Evolutionary conservation across 768 basidiomycete genomes (phyloP).

Genomic region (Dacryopinax spathularia): DNA sequence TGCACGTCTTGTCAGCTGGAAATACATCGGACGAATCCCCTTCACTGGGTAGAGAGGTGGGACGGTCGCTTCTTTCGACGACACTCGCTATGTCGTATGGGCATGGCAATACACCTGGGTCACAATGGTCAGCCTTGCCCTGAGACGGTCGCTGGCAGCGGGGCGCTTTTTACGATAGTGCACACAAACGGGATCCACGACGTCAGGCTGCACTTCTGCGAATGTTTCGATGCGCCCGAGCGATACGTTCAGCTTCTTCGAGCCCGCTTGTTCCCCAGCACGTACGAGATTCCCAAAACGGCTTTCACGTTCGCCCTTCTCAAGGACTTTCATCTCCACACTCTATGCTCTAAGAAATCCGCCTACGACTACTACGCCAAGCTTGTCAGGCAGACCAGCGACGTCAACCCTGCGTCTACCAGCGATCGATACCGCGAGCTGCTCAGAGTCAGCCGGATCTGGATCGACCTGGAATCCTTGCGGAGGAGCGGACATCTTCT

Average conservation of each 20-base stretch:
- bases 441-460: neutral
- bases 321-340: conserved; percentile 8
- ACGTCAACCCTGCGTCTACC: neutral
- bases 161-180: neutral
- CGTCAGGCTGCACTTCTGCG: neutral
- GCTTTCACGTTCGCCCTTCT: conserved; percentile 3
- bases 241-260: neutral
- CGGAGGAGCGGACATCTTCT: neutral
- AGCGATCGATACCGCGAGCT: neutral
- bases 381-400: conserved; percentile 4
- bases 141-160: neutral
- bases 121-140: neutral
- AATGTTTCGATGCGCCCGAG: neutral
- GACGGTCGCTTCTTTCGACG: neutral
- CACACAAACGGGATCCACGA: conserved; percentile 1
- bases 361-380: conserved; percentile 10
- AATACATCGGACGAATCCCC: neutral
- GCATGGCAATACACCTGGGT: neutral
- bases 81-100: neutral
- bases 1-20: neutral
- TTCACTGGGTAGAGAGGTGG: neutral
- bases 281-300: neutral
- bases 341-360: conserved; percentile 10
- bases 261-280: neutral
- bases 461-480: neutral